Percentiles rank a stretch among this genome's conserved stretches.
Conservation (phyloP, 192 early-diverging fungal species). For the Bifiguratus adelaidae region DNA sequence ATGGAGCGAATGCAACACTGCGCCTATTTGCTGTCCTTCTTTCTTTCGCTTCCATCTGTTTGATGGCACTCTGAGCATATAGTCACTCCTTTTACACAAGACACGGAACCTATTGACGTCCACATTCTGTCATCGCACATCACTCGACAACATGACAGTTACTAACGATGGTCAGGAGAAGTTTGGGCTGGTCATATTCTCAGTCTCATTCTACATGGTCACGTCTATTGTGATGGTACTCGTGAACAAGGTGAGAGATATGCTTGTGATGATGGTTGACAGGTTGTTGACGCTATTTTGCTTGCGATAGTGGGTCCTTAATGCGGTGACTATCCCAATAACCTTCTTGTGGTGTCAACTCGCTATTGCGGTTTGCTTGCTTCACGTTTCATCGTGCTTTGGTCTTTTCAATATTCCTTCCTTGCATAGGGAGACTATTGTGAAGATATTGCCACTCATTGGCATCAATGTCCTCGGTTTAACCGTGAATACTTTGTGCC, state of each 20-base stretch:
- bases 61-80: too few species aligned
- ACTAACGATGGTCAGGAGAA: too few species aligned
- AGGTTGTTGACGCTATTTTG: too few species aligned
- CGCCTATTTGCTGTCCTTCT: too few species aligned
- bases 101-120: too few species aligned
- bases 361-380: constrained; percentile 33
- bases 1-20: too few species aligned
- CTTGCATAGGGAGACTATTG: constrained; percentile 12
- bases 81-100: too few species aligned
- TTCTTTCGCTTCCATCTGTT: too few species aligned
- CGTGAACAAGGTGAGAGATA: constrained; percentile 32
- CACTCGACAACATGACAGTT: too few species aligned
- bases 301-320: constrained; percentile 30
- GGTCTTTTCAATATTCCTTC: constrained; percentile 24
- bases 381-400: constrained; percentile 11
- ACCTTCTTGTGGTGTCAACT: constrained; percentile 44
- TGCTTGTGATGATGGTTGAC: too few species aligned
- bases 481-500: constrained; percentile 41
- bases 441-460: constrained; percentile 25
- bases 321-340: constrained; percentile 31
- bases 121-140: too few species aligned
- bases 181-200: constrained; percentile 15
- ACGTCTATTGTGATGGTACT: constrained; percentile 29
- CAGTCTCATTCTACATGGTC: constrained; percentile 27
- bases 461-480: constrained; percentile 43